These are phyloP conservation scores for Dothidotthia symphoricarpi DNA, from an alignment of 2,329 filamentous ascomycete species.

Conservation along the genomic window DNA sequence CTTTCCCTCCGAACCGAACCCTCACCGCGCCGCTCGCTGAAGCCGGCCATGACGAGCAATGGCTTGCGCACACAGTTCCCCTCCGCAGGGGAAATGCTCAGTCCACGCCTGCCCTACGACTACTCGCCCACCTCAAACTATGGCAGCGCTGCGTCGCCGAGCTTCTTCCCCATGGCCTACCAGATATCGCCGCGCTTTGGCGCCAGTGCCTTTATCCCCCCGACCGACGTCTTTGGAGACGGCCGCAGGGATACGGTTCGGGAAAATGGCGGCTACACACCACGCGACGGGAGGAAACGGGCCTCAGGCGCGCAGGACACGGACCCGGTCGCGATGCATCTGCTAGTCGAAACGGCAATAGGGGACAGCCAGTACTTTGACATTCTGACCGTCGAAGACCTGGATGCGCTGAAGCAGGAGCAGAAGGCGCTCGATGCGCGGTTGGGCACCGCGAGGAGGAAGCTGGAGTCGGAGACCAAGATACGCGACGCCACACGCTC, in stretches of 20 bases:
- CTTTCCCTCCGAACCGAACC: constrained; percentile 20
- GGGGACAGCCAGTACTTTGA: constrained; percentile 82
- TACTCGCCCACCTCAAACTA: constrained; percentile 42
- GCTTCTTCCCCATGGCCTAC: constrained; percentile 40
- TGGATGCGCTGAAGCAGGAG: constrained; percentile 89
- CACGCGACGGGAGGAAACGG: constrained; percentile 30
- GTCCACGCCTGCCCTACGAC: constrained; percentile 35
- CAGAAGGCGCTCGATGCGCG: constrained; percentile 67
- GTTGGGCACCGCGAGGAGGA: constrained; percentile 78
- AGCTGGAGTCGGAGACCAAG: constrained; percentile 86
- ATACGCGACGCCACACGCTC: constrained; percentile 90
- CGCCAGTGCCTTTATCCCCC: constrained; percentile 39
- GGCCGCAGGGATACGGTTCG: constrained; percentile 27
- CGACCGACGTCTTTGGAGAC: constrained; percentile 40
- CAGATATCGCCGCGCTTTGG: constrained; percentile 39
- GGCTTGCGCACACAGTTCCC: constrained; percentile 38
- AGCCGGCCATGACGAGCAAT: constrained; percentile 32
- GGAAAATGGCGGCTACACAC: constrained; percentile 28
- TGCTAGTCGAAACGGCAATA: constrained; percentile 90
- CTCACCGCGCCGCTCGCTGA: constrained; percentile 21
- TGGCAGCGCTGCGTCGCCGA: constrained; percentile 34
- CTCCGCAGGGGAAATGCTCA: constrained; percentile 32
- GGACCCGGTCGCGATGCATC: constrained; percentile 75
- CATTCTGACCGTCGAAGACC: constrained; percentile 85
- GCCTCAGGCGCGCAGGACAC: constrained; percentile 39